phyloP scores from a whole-genome alignment of 257 asterid species.

The Misopates orontium region DNA sequence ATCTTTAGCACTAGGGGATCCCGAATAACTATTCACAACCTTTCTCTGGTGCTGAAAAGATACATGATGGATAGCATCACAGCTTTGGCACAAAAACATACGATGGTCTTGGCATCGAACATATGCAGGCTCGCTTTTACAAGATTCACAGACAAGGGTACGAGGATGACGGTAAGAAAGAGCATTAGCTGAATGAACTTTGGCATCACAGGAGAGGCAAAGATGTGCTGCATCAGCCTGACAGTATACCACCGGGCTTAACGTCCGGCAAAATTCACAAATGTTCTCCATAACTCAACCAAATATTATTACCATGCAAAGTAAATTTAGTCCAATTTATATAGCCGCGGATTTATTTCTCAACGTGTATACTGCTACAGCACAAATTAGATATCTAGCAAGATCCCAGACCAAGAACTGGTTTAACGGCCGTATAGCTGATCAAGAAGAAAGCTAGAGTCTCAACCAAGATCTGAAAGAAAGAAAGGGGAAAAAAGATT shows the following conservation, averaged over 20 bases:
- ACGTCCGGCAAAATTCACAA: slow-evolving; percentile 70
- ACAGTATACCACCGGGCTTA: slow-evolving; percentile 76
- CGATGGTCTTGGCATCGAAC: slow-evolving; percentile 55
- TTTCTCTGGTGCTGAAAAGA: slow-evolving; percentile 52
- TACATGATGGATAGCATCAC: slow-evolving; percentile 50
- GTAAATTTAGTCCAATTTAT: not conserved
- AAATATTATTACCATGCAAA: slow-evolving; percentile 26
- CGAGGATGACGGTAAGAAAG: slow-evolving; percentile 78
- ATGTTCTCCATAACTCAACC: slow-evolving; percentile 51
- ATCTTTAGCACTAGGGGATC: slow-evolving; percentile 86
- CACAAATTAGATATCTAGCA: not conserved
- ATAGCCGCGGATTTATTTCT: slow-evolving; percentile 1
- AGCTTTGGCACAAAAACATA: slow-evolving; percentile 68
- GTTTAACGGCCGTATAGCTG: not conserved
- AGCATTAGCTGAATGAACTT: slow-evolving; percentile 88
- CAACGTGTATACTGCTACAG: not conserved
- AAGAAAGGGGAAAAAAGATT: not conserved
- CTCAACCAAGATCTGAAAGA: slow-evolving; percentile 24
- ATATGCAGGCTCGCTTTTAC: slow-evolving; percentile 49
- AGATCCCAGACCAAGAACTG: slow-evolving; percentile 1
- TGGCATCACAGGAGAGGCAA: slow-evolving; percentile 80
- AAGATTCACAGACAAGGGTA: slow-evolving; percentile 63
- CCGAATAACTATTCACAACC: slow-evolving; percentile 48
- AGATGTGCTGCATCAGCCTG: slow-evolving; percentile 84
- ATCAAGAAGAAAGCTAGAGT: not conserved